Evolutionary conservation across 2,329 filamentous ascomycete species (phyloP), one percentile per base, ranked within the genome.

Genomic region (Ceratocystis cacaofunesta): DNA sequence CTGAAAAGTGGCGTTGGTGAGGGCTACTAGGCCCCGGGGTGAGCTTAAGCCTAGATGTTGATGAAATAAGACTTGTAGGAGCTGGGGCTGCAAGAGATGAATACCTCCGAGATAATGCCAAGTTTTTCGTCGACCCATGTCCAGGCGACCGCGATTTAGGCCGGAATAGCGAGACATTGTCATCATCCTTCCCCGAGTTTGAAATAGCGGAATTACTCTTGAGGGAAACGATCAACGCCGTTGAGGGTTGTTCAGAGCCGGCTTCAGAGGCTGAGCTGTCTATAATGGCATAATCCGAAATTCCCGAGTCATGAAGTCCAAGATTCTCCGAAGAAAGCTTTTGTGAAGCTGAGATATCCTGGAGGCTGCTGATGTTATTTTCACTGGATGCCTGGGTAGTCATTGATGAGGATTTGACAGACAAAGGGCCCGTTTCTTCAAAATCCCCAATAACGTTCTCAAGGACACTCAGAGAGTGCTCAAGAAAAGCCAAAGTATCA

Each of bases 1-100:
- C 64, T 3, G 69, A 68, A 52, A 69, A 67, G 52, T 68, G 68
- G 7, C 69, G 69, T 32, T 66, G 65, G 36, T 69, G 68, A 3
- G 64, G 43, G 50, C 4, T 61, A 50, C n/a, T 41, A 15, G 43
- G 8, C 17, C 52, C 43, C 46, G n/a, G 61, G 28, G 48, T 30
- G n/a, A 17, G 61, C 32, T 19, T 43, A 8, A 44, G 58, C 15
- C 28, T 19, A 28, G 58, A 17, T 10, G 48, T 3, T 5, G 52
- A 32, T n/a, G 52, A 57, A 6, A 57, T n/a, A 25, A 52, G 17
- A 12, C 7, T n/a, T 52, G 22, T 3, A 22, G 48, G 7, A 19
- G 48, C 7, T 22, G 48, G 7, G n/a, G 48, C 17, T 57, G 52
- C 17, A n/a, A 57, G 10, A n/a, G 52, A 30, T 57, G 28, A 57